Evolutionary conservation across 305 asterid genomes (phyloP).

Genomic region (Fraxinus dipetala): DNA sequence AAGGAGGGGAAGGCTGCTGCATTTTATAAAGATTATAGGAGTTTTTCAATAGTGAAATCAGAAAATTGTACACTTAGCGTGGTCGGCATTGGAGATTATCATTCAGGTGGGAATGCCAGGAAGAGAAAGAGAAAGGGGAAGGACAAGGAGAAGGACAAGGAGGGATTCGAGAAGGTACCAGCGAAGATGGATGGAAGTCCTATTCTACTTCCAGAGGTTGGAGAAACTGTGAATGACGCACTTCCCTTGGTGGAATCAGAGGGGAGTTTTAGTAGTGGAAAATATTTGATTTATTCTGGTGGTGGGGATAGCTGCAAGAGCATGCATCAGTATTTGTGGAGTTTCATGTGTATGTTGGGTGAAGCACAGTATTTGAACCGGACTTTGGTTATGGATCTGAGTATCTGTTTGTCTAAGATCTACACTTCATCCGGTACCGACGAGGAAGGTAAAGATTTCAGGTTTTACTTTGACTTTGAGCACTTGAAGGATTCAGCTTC

Average conservation of each 20-base stretch:
- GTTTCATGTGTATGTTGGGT: conserved; percentile 85
- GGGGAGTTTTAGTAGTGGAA: conserved; percentile 55
- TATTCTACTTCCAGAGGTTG: conserved; percentile 57
- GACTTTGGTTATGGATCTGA: conserved; percentile 73
- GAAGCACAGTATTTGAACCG: conserved; percentile 86
- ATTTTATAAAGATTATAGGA: conserved; percentile 71
- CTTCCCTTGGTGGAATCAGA: conserved; percentile 72
- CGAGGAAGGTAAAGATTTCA: conserved; percentile 79
- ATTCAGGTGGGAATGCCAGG: conserved; percentile 84
- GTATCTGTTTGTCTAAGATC: conserved; percentile 63
- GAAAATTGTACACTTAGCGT: conserved; percentile 73
- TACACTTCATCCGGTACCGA: conserved; percentile 70
- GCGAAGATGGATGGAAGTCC: conserved; percentile 33
- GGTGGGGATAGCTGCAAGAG: conserved; percentile 94
- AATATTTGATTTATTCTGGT: conserved; percentile 68
- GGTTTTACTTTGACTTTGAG: conserved; percentile 84
- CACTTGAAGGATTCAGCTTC: conserved; percentile 72
- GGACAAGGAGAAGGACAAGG: conserved; percentile 37
- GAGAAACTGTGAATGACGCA: conserved; percentile 61
- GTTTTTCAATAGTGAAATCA: conserved; percentile 47
- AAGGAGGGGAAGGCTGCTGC: conserved; percentile 74
- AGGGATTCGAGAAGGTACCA: conserved; percentile 57
- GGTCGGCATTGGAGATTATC: conserved; percentile 67
- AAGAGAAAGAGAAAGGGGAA: conserved; percentile 39
- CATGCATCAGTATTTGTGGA: conserved; percentile 92